Percentiles rank a stretch among this genome's conserved stretches.
Conservation (phyloP, 192 early-diverging fungal species). For the Umbelopsis ramanniana region DNA sequence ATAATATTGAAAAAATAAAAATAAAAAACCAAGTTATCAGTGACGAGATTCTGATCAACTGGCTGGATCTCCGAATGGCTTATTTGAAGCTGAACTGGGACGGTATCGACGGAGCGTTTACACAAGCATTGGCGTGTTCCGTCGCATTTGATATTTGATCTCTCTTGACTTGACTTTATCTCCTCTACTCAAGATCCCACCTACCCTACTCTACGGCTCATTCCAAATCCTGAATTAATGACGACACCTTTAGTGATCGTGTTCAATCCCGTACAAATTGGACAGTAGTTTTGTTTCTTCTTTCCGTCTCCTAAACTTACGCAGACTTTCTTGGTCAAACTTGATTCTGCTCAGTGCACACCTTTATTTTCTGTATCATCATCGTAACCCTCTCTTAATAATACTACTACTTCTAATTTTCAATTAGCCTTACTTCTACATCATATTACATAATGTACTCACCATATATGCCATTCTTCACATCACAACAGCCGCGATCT, state of each 20-base stretch:
- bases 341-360: neutral
- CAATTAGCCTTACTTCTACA: neutral
- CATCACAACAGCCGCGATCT: conserved; percentile 11
- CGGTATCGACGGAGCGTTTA: neutral
- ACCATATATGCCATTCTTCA: conserved; percentile 10
- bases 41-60: neutral
- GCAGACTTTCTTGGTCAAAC: neutral
- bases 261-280: conserved; percentile 5
- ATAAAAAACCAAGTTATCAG: neutral
- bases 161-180: conserved; percentile 2
- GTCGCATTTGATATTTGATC: conserved; percentile 23
- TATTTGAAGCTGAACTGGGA: conserved; percentile 5
- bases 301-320: conserved; percentile 1
- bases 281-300: neutral
- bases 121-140: neutral
- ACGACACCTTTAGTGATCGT: neutral
- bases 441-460: conserved; percentile 7
- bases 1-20: neutral
- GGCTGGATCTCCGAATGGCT: neutral
- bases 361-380: conserved; percentile 1
- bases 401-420: neutral
- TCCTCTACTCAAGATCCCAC: conserved; percentile 6
- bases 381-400: neutral
- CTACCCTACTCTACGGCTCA: neutral
- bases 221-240: conserved; percentile 19